Evolutionary conservation across 1,139 yeast species (phyloP), one percentile per base, ranked within the genome.

Genomic region (Saccharomyces hybrid): DNA sequence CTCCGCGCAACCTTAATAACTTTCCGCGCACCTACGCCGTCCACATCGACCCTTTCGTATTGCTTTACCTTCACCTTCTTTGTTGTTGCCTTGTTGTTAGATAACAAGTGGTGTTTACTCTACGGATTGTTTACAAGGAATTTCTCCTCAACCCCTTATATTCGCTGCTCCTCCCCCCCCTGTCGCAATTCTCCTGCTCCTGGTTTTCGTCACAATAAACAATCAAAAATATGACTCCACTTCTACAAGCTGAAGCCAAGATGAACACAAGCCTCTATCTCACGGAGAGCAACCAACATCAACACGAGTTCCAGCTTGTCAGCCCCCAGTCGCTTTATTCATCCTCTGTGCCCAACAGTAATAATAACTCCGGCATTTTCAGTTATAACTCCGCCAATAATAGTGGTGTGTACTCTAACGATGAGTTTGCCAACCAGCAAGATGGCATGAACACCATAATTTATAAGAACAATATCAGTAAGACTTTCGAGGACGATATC

Each of bases 401-500:
- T 50, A 53, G 71, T 71, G 16, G 56, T 48, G 50, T 26, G 28
- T 21, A 14, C 11, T 49, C 44, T 14, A 34, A 14, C 4, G 12
- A 49, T 29, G 50, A 52, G 4, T 51, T 47, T 19, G 16, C 42
- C 16, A 34, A 9, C 19, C 42, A 34, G 9, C 42, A 34, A 34
- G 42, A 34, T 16, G 42, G 42, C 19, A 34, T 34, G n/a, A 53
- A 53, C 46, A 12, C 64, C 21, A 29, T 61, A 42, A 59, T 56
- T 42, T 48, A 52, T 49, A 62, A 61, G 52, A 61, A 61, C 47
- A 58, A 59, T 50, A 54, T 57, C 46, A 56, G 60, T 51, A 64
- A 61, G 53, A 58, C 64, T 21, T 63, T 63, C 54, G 66, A 64
- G 47, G 72, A 64, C 64, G 60, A 69, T 63, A 28, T 67, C 52